Percentiles rank a stretch among this genome's conserved stretches.
Conservation (phyloP, 78 protist genomes). For the Cavenderia fasciculata region DNA sequence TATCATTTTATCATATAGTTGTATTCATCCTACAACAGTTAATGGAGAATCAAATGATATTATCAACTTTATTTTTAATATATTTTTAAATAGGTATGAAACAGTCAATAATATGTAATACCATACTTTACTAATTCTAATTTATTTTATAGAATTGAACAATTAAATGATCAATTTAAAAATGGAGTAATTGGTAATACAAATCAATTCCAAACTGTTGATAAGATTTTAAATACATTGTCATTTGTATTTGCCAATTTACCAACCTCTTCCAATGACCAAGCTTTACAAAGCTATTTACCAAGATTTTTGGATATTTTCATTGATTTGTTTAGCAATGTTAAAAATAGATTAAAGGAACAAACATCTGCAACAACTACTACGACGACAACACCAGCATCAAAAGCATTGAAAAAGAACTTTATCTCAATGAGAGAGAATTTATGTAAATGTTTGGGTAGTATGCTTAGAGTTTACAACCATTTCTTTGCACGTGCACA, state of each 20-base stretch:
- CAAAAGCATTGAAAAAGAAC: too few species aligned
- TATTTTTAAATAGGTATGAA: neutral
- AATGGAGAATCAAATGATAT: neutral
- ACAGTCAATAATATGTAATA: too few species aligned
- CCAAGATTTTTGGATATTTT: neutral
- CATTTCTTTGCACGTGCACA: neutral
- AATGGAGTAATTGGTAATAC: neutral
- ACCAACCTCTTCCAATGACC: neutral
- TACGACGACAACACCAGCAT: too few species aligned
- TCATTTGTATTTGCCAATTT: neutral
- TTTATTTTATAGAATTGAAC: neutral
- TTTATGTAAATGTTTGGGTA: neutral
- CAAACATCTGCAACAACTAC: neutral
- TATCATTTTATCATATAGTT: neutral
- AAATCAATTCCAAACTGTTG: neutral
- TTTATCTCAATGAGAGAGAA: too few species aligned
- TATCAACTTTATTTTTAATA: neutral
- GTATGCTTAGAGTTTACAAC: neutral
- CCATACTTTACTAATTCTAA: too few species aligned
- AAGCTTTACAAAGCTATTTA: neutral
- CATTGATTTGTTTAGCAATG: neutral
- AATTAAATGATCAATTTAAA: neutral
- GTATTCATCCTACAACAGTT: neutral
- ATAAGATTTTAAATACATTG: neutral
- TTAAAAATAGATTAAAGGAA: neutral